Conservation (phyloP, 2,329 filamentous ascomycete genomes). For the Aureobasidium zeae region DNA sequence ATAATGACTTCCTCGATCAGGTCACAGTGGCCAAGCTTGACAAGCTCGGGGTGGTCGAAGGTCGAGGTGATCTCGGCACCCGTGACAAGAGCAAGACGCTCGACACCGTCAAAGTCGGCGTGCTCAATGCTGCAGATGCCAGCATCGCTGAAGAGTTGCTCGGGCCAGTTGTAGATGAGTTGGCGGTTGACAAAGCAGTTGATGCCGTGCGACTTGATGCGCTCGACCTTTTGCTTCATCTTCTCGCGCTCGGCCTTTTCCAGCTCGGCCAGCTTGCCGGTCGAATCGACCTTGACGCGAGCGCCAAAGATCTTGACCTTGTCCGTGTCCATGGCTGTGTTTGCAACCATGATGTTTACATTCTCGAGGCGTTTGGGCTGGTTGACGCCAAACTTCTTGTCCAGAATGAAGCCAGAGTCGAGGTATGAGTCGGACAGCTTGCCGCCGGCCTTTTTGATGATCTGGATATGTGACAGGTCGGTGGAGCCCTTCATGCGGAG, state of each 20-base stretch:
- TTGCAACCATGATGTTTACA: constrained; percentile 94
- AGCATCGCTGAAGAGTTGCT: constrained; percentile 95
- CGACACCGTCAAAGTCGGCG: constrained; percentile 96
- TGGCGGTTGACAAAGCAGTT: constrained; percentile 99
- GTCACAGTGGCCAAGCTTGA: constrained; percentile 92
- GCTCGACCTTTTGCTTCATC: constrained; percentile 99
- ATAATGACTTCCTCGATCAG: constrained; percentile 97
- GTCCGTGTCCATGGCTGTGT: constrained; percentile 98
- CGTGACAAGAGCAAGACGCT: constrained; percentile 87
- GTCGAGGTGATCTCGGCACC: constrained; percentile 96
- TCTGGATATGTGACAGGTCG: constrained; percentile 94
- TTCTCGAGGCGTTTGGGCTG: constrained; percentile 96
- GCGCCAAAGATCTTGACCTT: constrained; percentile 99
- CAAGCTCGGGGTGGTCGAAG: constrained; percentile 94
- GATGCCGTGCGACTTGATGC: constrained; percentile 97
- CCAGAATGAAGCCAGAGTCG: constrained; percentile 94
- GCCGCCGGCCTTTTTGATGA: constrained; percentile 98
- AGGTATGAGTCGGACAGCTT: constrained; percentile 97
- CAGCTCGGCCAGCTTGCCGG: constrained; percentile 92
- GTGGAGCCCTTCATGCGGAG: constrained; percentile 81
- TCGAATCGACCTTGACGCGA: constrained; percentile 90
- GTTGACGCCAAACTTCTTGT: constrained; percentile 98
- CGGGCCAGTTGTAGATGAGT: constrained; percentile 99
- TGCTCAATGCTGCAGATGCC: constrained; percentile 98
- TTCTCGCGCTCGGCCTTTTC: constrained; percentile 98